Evolutionary conservation across 2,329 filamentous ascomycete genomes (phyloP).

Genomic region (Phaeosphaeria sp.): DNA sequence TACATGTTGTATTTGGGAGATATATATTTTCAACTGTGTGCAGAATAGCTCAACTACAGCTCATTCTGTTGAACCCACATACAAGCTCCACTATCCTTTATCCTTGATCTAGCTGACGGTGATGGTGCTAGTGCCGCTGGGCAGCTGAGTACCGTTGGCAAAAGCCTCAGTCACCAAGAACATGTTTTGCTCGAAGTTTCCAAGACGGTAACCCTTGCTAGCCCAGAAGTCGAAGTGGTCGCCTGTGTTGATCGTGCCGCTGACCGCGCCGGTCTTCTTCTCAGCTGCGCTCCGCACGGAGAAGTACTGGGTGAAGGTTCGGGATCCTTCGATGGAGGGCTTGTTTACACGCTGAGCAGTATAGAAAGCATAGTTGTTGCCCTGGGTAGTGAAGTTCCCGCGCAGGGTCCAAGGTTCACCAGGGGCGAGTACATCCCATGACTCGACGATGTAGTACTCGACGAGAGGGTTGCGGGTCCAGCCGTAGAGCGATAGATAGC

Average conservation of each 20-base stretch:
- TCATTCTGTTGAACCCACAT: not conserved
- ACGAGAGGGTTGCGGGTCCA: slow-evolving; percentile 60
- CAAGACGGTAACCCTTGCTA: slow-evolving; percentile 21
- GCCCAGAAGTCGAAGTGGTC: slow-evolving; percentile 31
- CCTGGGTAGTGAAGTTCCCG: slow-evolving; percentile 30
- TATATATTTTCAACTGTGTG: not conserved
- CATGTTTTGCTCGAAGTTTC: slow-evolving; percentile 18
- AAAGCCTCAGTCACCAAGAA: slow-evolving; percentile 61
- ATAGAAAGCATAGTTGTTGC: slow-evolving; percentile 24
- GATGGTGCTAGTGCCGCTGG: slow-evolving; percentile 22
- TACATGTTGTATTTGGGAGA: not conserved
- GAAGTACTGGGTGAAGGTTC: slow-evolving; percentile 60
- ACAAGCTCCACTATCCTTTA: not conserved
- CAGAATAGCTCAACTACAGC: not conserved
- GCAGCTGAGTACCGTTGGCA: slow-evolving; percentile 46
- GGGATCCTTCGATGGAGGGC: slow-evolving; percentile 56
- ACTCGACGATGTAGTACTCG: slow-evolving; percentile 59
- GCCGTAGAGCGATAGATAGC: slow-evolving; percentile 53
- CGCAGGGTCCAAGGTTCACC: slow-evolving; percentile 47
- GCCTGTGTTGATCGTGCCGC: slow-evolving; percentile 23
- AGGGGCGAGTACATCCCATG: slow-evolving; percentile 56
- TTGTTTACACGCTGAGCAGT: slow-evolving; percentile 41
- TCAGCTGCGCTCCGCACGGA: slow-evolving; percentile 20
- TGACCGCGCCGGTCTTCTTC: slow-evolving; percentile 15
- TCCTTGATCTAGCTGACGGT: slow-evolving; percentile 10